Evolutionary conservation across 768 basidiomycete genomes (phyloP), one percentile per base, ranked within the genome.

Genomic region (Phaffia tasmanica): DNA sequence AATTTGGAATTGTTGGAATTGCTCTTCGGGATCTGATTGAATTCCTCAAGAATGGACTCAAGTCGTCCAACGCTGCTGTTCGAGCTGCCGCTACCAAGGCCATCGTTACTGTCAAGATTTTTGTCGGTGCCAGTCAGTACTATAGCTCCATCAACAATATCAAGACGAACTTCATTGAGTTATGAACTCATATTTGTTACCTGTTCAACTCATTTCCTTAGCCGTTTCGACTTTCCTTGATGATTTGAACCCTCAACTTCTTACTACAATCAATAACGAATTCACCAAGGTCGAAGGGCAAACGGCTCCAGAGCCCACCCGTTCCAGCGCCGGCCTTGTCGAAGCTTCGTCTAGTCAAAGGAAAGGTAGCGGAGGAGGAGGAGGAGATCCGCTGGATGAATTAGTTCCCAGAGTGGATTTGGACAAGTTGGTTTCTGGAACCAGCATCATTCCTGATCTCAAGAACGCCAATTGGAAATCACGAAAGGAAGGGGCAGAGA

Each of bases 391-490:
- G 15, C 73, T 98, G 70, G 95, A 98, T 71, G 92, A 95, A 57
- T 80, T 99, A 50, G 94, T 95, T 75, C 95, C 95, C 30, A 84
- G 95, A 32, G 88, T 97, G 50, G 95, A 99, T 72, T 80, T 98
- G 50, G 93, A 98, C 71, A 80, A 83, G 63, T 76, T 99, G 29
- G 79, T 98, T 63, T 86, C 86, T 70, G 86, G 86, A 27, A 89
- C 89, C 0, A 84, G 85, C 5, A 86, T 93, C 57, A 77, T 95
- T 19, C 80, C 84, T 1, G 89, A 91, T 72, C 81, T 86, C 14
- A 92, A 89, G 78, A 94, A 85, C 71, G 93, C 94, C 70, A 86
- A 90, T 0, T 99, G 94, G 94, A 98, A 98, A 79, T 84, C 83
- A 1, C 86, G 93, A 78, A 99, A 99, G 75, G 94, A 97, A 72